Base-by-base conservation (phyloP, 495 filamentous ascomycete genomes). In the Aspergillus indologenus region DNA sequence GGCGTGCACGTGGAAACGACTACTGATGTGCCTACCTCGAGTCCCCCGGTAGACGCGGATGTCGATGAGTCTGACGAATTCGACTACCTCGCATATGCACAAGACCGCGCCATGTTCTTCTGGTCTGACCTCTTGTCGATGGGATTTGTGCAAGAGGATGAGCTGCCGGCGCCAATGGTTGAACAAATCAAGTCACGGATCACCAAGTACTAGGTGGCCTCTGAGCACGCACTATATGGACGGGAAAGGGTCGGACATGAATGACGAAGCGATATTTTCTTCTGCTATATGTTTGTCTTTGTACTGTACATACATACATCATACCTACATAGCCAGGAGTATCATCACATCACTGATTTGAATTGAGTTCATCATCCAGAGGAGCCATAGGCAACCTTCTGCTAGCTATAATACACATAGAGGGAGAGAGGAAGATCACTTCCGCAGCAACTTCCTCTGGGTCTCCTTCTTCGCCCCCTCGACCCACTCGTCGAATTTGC, bases 41-140 rank as follows among this genome's bases (percentile, higher is more conserved):
- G 14, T 22, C 64, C 55, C 7, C 59, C 61, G 57, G 57, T 7
- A 67, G 64, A 68, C 6, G 53, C 57, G 4, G 74, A 69, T 34
- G 53, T 58, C 22, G 71, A 68, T 7, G 80, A 82, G 42, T 79
- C 81, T 45, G 86, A 83, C 5, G 90, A 88, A 62, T 98, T 98
- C 68, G 92, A 98, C 69, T 98, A 97, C 71, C 75, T 98, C 24
- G 84, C 81, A 0, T 97, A 99, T 74, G 85, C 95, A 15, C 90
- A 95, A 73, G 89, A 97, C 65, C 81, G 94, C 14, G 95, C 91
- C 2, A 73, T 91, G 74, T 89, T 97, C 73, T 95, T 98, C 75
- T 92, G 92, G 88, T 90, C 91, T 7, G 95, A 99, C 72, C 82
- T 90, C 58, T 68, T 98, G 42, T 68, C 75, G 17, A 55, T 96